These are phyloP conservation scores for Epipyxis sp. DNA, from an alignment of 108 stramenopile species.

Conservation along the genomic window DNA sequence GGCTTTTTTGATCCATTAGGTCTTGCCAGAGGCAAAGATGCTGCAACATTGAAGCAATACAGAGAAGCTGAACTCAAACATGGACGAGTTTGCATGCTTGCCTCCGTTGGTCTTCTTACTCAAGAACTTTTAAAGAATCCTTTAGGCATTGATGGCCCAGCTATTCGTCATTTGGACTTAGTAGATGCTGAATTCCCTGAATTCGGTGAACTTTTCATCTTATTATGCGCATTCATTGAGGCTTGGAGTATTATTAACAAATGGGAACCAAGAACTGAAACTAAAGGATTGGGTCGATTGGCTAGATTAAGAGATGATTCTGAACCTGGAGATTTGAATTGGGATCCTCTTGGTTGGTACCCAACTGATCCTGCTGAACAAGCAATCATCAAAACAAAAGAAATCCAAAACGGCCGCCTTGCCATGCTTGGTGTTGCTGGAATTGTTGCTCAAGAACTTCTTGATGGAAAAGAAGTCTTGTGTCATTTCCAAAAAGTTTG, in stretches of 20 bases:
- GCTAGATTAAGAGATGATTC: not conserved
- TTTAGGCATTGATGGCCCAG: slow-evolving; percentile 51
- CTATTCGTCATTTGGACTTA: slow-evolving; percentile 59
- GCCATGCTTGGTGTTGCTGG: slow-evolving; percentile 35
- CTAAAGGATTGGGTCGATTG: not conserved
- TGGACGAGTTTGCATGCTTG: slow-evolving; percentile 53
- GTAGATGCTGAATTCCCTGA: slow-evolving; percentile 62
- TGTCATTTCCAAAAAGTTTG: not conserved
- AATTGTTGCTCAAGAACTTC: slow-evolving; percentile 18
- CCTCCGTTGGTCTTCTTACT: slow-evolving; percentile 46
- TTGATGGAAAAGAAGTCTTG: not conserved
- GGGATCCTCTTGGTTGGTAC: not conserved
- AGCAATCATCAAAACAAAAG: slow-evolving; percentile 32
- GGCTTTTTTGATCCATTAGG: slow-evolving; percentile 55
- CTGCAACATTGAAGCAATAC: slow-evolving; percentile 50
- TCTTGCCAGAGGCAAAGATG: slow-evolving; percentile 41
- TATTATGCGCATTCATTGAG: slow-evolving; percentile 55
- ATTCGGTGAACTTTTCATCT: slow-evolving; percentile 55
- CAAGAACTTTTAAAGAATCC: slow-evolving; percentile 44
- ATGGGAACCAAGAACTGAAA: not conserved
- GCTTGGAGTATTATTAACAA: not conserved
- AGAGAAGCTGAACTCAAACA: slow-evolving; percentile 56
- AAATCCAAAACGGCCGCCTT: slow-evolving; percentile 45
- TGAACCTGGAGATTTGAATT: not conserved
- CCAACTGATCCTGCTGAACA: not conserved